Conservation (phyloP, 352 stramenopile genomes). For the Globisporangium acanthophoron region DNA sequence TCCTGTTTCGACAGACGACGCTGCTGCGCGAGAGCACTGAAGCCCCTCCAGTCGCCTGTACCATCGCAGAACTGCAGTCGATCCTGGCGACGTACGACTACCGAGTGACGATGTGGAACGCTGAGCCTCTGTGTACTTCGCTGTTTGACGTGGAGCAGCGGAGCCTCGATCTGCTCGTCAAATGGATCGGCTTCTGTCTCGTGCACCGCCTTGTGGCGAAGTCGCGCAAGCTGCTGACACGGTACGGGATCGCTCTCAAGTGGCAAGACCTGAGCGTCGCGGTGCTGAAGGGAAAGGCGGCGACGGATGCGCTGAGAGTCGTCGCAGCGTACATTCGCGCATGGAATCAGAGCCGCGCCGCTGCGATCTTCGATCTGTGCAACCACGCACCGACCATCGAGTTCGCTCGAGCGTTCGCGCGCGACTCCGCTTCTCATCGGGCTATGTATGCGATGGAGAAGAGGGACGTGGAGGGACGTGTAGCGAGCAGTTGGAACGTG, state of each 20-base stretch:
- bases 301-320: slow-evolving; percentile 21
- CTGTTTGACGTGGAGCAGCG: slow-evolving; percentile 26
- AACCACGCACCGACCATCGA: slow-evolving; percentile 28
- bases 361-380: slow-evolving; percentile 32
- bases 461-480: not conserved
- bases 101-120: slow-evolving; percentile 4
- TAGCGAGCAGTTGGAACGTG: too few species aligned
- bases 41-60: not conserved
- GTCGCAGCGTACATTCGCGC: slow-evolving; percentile 35
- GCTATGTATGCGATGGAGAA: too few species aligned
- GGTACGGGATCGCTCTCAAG: slow-evolving; percentile 36
- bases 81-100: slow-evolving; percentile 8
- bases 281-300: slow-evolving; percentile 25
- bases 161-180: slow-evolving; percentile 32
- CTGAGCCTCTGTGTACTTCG: slow-evolving; percentile 11
- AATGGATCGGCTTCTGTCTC: slow-evolving; percentile 42
- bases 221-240: slow-evolving; percentile 6
- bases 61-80: not conserved
- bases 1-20: slow-evolving; percentile 15
- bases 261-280: slow-evolving; percentile 28
- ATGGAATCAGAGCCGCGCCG: slow-evolving; percentile 19
- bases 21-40: not conserved
- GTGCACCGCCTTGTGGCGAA: slow-evolving; percentile 22
- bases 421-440: not conserved
- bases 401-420: slow-evolving; percentile 27